These are phyloP conservation scores for Fusarium setosum DNA, from an alignment of 2,329 filamentous ascomycete genomes.

Conservation along the genomic window DNA sequence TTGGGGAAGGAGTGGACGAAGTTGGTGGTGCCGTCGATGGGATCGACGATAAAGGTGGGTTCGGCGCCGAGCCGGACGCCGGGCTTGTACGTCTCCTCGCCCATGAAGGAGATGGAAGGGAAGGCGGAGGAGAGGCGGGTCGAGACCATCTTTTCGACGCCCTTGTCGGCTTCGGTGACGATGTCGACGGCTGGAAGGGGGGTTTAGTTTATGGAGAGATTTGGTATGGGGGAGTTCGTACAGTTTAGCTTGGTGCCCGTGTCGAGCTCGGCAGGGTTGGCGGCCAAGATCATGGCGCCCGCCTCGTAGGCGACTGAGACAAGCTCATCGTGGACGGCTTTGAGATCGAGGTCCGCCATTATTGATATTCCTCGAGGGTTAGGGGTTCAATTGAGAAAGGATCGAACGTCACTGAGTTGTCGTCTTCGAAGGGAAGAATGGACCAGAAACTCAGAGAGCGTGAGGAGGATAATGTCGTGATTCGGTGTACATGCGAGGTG, in stretches of 20 bases:
- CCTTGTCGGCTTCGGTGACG: constrained; percentile 75
- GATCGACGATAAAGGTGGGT: constrained; percentile 85
- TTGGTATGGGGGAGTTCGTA: constrained; percentile 47
- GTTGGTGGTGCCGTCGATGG: constrained; percentile 84
- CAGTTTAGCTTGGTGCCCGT: constrained; percentile 74
- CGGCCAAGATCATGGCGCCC: constrained; percentile 71
- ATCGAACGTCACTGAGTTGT: too few relatives aligned
- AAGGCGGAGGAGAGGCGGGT: constrained; percentile 62
- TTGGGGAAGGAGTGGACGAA: constrained; percentile 82
- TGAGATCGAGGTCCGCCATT: constrained; percentile 69
- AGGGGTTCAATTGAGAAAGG: neutral
- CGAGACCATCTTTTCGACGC: constrained; percentile 72
- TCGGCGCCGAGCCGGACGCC: constrained; percentile 70
- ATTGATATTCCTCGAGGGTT: constrained; percentile 9
- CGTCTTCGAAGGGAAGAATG: too few relatives aligned
- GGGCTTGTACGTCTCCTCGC: constrained; percentile 81
- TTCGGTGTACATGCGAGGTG: neutral
- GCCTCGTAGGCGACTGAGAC: constrained; percentile 70
- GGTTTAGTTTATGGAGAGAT: constrained; percentile 9
- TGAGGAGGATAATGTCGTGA: constrained; percentile 3
- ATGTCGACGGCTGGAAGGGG: constrained; percentile 69
- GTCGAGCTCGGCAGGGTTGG: constrained; percentile 68
- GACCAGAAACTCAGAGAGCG: neutral
- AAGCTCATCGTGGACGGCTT: constrained; percentile 71
- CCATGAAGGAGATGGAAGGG: constrained; percentile 73